These are phyloP conservation scores for Mortierella antarctica DNA, from an alignment of 192 early-diverging fungal genomes.

Conservation along the genomic window DNA sequence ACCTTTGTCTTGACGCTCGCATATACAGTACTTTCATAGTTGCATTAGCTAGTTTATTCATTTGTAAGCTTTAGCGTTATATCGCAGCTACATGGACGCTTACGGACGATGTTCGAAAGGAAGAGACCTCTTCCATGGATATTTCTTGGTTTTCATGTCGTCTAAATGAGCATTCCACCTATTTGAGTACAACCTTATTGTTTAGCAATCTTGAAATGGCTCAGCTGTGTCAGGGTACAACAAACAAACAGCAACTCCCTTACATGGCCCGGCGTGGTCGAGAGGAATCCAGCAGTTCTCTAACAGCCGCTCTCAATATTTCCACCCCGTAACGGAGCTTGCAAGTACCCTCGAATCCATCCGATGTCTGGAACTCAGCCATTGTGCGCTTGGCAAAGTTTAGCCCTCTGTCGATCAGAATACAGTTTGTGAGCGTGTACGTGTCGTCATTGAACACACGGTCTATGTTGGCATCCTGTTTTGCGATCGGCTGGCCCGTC, in stretches of 20 bases:
- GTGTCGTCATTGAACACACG: constrained; percentile 9
- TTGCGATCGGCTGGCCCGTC: constrained; percentile 7
- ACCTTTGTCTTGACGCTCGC: too few relatives aligned
- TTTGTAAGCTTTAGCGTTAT: too few relatives aligned
- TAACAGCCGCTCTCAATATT: constrained; percentile 2
- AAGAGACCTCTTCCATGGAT: constrained; percentile 7
- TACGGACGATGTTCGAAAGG: not conserved
- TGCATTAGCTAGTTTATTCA: too few relatives aligned
- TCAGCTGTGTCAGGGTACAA: not conserved
- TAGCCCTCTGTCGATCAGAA: constrained; percentile 6
- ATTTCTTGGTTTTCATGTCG: constrained; percentile 4
- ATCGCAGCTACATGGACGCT: too few relatives aligned
- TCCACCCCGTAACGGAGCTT: constrained; percentile 12
- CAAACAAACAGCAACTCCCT: not conserved
- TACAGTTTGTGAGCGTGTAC: not conserved
- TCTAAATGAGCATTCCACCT: not conserved
- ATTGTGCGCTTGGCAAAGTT: constrained; percentile 17
- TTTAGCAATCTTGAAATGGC: not conserved
- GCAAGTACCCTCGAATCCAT: not conserved
- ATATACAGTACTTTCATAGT: too few relatives aligned
- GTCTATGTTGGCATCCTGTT: not conserved
- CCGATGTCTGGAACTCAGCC: constrained; percentile 14
- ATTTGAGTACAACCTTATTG: not conserved
- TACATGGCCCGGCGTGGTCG: not conserved
- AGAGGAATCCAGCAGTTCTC: not conserved